Evolutionary conservation across 495 filamentous ascomycete genomes (phyloP).

Genomic region (Hypoxylon intermedium): DNA sequence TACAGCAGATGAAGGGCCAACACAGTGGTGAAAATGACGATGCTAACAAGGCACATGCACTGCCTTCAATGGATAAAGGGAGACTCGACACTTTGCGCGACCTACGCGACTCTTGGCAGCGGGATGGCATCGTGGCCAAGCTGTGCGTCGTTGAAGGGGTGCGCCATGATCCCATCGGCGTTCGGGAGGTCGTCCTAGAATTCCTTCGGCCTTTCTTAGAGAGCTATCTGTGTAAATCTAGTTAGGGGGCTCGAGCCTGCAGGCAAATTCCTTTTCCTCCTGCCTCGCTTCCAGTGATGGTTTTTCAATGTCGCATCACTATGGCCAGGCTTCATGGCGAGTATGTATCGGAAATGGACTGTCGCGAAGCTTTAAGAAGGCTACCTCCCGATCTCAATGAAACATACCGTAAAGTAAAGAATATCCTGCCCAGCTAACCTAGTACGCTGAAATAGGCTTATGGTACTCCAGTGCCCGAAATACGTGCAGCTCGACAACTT

Average conservation of each 20-base stretch:
- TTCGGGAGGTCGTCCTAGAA: slow-evolving; percentile 20
- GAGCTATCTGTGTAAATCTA: slow-evolving; percentile 29
- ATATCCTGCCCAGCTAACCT: slow-evolving; percentile 32
- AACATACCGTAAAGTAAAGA: slow-evolving; percentile 33
- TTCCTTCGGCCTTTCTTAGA: slow-evolving; percentile 25
- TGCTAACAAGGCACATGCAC: neutral
- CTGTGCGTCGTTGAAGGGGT: slow-evolving; percentile 30
- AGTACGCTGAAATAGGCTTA: slow-evolving; percentile 1
- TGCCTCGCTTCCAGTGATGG: no score
- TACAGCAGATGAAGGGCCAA: slow-evolving; percentile 17
- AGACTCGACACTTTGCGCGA: slow-evolving; percentile 22
- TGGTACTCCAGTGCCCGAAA: slow-evolving; percentile 3
- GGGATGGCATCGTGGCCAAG: slow-evolving; percentile 24
- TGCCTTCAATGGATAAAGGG: slow-evolving; percentile 11
- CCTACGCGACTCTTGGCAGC: slow-evolving; percentile 21
- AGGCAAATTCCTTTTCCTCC: no score
- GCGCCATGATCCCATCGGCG: slow-evolving; percentile 22
- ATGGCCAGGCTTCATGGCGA: slow-evolving; percentile 13
- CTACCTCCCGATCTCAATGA: slow-evolving; percentile 43
- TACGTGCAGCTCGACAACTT: slow-evolving; percentile 18
- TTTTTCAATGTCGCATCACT: no score
- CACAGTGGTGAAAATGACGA: neutral
- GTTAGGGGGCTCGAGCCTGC: no score
- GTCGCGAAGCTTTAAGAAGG: slow-evolving; percentile 39
- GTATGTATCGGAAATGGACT: slow-evolving; percentile 38